These are phyloP conservation scores for Pleomassaria siparia DNA, from an alignment of 2,329 filamentous ascomycete species.

Conservation along the genomic window DNA sequence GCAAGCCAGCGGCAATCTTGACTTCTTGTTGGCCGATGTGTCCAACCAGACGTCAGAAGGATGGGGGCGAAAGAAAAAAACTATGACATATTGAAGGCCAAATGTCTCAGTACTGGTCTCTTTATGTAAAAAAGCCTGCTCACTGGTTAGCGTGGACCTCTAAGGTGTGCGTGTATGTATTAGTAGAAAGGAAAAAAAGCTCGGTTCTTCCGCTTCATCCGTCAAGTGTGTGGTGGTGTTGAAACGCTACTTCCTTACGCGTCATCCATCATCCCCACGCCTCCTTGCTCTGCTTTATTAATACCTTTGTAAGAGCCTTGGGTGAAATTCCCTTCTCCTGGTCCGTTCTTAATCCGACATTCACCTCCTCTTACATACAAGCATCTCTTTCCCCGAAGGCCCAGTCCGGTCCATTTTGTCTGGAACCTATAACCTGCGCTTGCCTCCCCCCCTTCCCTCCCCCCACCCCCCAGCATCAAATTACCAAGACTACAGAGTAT, in stretches of 20 bases:
- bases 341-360: background rate
- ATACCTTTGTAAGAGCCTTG: background rate
- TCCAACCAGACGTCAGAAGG: background rate
- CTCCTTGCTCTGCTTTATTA: background rate
- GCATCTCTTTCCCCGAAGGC: background rate
- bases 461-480: no score
- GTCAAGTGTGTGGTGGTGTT: constrained; percentile 1
- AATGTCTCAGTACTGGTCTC: constrained; percentile 1
- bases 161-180: no score
- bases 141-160: background rate
- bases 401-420: background rate
- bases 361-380: background rate
- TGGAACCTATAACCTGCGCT: no score
- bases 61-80: background rate
- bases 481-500: no score
- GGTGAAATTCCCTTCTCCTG: constrained; percentile 1
- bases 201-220: constrained; percentile 9
- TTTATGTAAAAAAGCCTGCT: constrained; percentile 3
- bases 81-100: background rate
- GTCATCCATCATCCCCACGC: constrained; percentile 9
- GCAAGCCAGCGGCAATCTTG: background rate
- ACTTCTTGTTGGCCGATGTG: background rate
- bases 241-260: background rate
- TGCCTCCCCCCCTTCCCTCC: no score
- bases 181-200: no score